phyloP scores from a whole-genome alignment of 1,284 basidiomycete genomes.

The Boletus semigastroideus region DNA sequence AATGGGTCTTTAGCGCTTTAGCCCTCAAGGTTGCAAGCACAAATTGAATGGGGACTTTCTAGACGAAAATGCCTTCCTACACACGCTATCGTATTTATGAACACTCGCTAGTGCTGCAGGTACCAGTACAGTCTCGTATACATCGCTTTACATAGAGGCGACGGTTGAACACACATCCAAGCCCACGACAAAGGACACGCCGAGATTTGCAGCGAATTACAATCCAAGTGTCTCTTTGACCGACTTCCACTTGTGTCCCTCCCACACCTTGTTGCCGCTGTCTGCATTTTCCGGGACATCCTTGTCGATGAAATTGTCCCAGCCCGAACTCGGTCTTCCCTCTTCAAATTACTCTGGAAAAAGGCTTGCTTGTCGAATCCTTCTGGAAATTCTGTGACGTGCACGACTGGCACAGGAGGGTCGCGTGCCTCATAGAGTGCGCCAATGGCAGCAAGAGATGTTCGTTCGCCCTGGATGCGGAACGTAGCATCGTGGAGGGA shows the following conservation, averaged over 20 bases:
- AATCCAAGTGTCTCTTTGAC: constrained; percentile 29
- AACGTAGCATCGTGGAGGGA: constrained; percentile 34
- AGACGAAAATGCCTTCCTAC: no score
- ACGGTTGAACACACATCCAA: no score
- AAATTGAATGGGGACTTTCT: no score
- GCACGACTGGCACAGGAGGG: constrained; percentile 20
- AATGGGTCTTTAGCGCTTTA: not conserved
- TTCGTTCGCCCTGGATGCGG: constrained; percentile 40
- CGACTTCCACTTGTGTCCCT: constrained; percentile 29
- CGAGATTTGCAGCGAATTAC: constrained; percentile 8
- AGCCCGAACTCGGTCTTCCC: constrained; percentile 30
- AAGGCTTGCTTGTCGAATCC: constrained; percentile 33
- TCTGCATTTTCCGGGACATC: constrained; percentile 25
- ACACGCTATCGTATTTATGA: no score
- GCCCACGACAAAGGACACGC: no score
- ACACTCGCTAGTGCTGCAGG: no score
- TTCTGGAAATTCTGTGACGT: constrained; percentile 29
- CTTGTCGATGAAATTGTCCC: constrained; percentile 29
- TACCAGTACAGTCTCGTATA: no score
- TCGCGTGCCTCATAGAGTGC: constrained; percentile 25
- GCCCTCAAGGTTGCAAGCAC: not conserved
- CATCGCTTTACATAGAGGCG: no score
- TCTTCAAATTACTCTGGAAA: constrained; percentile 24
- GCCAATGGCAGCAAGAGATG: constrained; percentile 23
- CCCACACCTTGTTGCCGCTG: constrained; percentile 30